Evolutionary conservation across 495 filamentous ascomycete species (phyloP).

Genomic region (Penicillium soppii): DNA sequence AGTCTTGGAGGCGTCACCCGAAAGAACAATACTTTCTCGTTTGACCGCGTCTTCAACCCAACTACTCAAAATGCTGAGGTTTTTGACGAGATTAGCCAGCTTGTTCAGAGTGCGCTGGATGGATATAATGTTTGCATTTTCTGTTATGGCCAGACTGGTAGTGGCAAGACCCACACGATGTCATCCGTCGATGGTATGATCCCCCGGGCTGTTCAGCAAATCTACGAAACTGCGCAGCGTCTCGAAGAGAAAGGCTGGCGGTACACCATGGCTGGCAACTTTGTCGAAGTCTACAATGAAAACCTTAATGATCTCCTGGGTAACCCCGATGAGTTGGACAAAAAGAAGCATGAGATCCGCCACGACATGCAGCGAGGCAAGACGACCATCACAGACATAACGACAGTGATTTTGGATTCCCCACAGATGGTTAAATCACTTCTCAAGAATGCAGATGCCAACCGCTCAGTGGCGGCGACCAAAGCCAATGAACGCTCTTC

Average conservation of each 20-base stretch:
- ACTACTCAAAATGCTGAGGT: constrained; percentile 75
- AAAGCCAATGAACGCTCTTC: constrained; percentile 95
- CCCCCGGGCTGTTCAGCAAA: constrained; percentile 85
- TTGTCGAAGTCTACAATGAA: constrained; percentile 99
- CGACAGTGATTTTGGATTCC: constrained; percentile 73
- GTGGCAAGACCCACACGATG: constrained; percentile 97
- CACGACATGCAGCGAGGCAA: constrained; percentile 80
- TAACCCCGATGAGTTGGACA: constrained; percentile 69
- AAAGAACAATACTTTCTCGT: constrained; percentile 81
- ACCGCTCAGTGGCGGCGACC: constrained; percentile 90
- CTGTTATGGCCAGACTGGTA: constrained; percentile 97
- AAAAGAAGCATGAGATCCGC: constrained; percentile 88
- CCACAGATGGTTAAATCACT: constrained; percentile 75
- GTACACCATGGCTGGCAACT: constrained; percentile 91
- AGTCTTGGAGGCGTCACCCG: constrained; percentile 73
- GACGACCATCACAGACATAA: constrained; percentile 82
- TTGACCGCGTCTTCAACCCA: constrained; percentile 91
- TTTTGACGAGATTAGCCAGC: constrained; percentile 95
- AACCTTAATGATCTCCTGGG: constrained; percentile 91
- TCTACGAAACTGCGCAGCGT: constrained; percentile 79
- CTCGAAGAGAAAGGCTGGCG: constrained; percentile 90
- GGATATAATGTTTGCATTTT: constrained; percentile 99
- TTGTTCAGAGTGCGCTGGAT: constrained; percentile 94
- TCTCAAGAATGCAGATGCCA: constrained; percentile 72
- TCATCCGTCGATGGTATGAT: constrained; percentile 93